Evolutionary conservation across 2,329 filamentous ascomycete genomes (phyloP).

Genomic region (Aspergillus piperis): DNA sequence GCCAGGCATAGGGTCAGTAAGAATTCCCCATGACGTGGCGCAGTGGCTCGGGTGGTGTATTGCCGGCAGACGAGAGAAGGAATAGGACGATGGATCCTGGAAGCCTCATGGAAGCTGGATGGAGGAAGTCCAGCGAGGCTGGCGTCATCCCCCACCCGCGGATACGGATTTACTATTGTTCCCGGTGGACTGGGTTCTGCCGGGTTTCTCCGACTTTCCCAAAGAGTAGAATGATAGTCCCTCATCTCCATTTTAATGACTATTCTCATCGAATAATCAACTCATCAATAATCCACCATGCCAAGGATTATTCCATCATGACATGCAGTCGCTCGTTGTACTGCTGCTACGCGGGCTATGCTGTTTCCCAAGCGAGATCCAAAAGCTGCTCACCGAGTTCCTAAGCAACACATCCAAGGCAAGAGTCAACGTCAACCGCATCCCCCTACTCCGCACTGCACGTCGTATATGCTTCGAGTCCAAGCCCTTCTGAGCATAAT

Average conservation of each 20-base stretch:
- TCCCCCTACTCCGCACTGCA: slow-evolving; percentile 7
- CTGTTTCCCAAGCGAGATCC: background rate
- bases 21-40: slow-evolving; percentile 9
- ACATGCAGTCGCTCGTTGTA: background rate
- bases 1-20: background rate
- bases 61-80: background rate
- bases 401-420: background rate
- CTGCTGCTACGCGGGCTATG: too few species aligned
- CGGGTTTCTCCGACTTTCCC: background rate
- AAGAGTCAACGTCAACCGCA: background rate
- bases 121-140: background rate
- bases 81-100: slow-evolving; percentile 8
- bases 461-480: slow-evolving; percentile 4
- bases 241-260: background rate
- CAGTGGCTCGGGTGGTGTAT: slow-evolving; percentile 4
- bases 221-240: background rate
- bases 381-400: background rate
- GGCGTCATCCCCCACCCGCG: slow-evolving; percentile 10
- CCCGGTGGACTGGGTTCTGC: background rate
- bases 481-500: slow-evolving; percentile 1
- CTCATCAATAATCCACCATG: background rate
- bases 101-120: too few species aligned
- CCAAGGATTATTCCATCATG: slow-evolving; percentile 3
- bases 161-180: background rate
- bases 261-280: slow-evolving; percentile 2